Evolutionary conservation across 371 early-diverging fungal species (phyloP), one percentile per base, ranked within the genome.

Genomic region (Amoeboaphelidium protococcarum): DNA sequence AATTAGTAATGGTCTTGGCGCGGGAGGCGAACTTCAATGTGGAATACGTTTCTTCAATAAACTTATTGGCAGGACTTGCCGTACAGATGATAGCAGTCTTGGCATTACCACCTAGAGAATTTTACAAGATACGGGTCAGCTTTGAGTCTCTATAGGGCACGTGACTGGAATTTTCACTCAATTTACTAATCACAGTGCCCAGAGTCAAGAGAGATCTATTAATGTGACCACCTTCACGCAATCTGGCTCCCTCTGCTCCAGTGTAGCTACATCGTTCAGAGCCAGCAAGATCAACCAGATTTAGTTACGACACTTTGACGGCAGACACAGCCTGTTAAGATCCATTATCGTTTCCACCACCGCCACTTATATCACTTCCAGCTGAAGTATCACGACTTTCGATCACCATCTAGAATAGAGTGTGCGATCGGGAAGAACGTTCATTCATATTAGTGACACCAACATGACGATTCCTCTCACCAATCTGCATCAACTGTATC

Each of bases 1-100:
- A 61, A 54, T 78, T 80, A 23, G 58, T 55, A 42, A 83, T 73
- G 20, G 63, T 66, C 50, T 74, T 78, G 13, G 74, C 76, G 19
- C 77, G 67, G 23, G 62, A 65, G 16, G 83, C 80, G 62, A 78
- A 82, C 52, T 74, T 69, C 22, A 82, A 62, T 13, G 81, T 81
- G 16, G 62, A 55, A n/a, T 66, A 48, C 1, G 74, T 61, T 52
- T 76, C 78, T 43, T 76, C 78, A 10, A 66, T 47, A 52, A 60
- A 66, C 27, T 57, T 50, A 4, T 50, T 44, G 10, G 72, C 60
- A 1, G 73, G 68, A 13, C 71, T 68, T 13, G 82, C 64, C 23
- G 74, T 79, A 56, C 75, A 74, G 13, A 85, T 66, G 37, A 85
- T 73, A 20, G 71, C 56, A 0, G 80, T 72, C 19, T 64, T 54